Evolutionary conservation across 2,329 filamentous ascomycete genomes (phyloP).

Genomic region (Aspergillus sp.): DNA sequence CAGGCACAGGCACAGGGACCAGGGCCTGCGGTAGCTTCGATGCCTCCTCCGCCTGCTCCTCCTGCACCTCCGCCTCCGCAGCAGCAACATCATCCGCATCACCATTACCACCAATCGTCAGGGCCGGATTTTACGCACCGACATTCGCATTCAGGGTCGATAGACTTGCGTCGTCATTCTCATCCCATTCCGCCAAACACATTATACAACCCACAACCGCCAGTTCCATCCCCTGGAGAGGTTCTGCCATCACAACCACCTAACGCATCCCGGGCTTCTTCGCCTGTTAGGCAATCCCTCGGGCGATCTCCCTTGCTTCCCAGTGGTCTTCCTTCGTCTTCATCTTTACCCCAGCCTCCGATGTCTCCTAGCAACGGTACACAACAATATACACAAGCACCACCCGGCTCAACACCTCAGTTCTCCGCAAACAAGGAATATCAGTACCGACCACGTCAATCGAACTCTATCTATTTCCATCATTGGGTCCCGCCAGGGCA

Average conservation of each 20-base stretch:
- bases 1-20: neutral
- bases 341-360: constrained; percentile 36
- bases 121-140: constrained; percentile 6
- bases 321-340: constrained; percentile 11
- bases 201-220: constrained; percentile 22
- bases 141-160: constrained; percentile 9
- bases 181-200: constrained; percentile 23
- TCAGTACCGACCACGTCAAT: constrained; percentile 50
- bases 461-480: constrained; percentile 79
- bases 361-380: constrained; percentile 22
- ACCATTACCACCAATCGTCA: constrained; percentile 11
- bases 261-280: constrained; percentile 8
- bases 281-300: constrained; percentile 9
- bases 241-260: constrained; percentile 19
- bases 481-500: constrained; percentile 77
- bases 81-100: constrained; percentile 12
- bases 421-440: constrained; percentile 49
- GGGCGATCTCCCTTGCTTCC: constrained; percentile 9
- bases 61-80: constrained; percentile 15
- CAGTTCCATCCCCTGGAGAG: constrained; percentile 10
- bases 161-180: constrained; percentile 12
- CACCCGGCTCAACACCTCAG: constrained; percentile 44
- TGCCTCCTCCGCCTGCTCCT: constrained; percentile 3
- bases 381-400: constrained; percentile 24
- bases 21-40: neutral